These are phyloP conservation scores for Heterobasidion occidentale DNA, from an alignment of 1,284 basidiomycete genomes.

Conservation along the genomic window DNA sequence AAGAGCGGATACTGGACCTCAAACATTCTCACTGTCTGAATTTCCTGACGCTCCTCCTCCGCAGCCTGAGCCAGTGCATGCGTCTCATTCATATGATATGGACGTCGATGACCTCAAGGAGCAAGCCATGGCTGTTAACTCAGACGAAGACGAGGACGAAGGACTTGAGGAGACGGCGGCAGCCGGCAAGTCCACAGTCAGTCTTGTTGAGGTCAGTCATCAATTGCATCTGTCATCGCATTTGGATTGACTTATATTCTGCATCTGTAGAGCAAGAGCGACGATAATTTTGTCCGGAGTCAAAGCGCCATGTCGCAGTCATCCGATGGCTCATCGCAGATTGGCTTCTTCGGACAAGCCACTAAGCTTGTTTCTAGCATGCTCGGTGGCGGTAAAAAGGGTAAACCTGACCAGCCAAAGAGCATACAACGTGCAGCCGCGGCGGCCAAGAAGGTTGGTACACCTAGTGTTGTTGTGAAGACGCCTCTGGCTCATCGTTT, in stretches of 20 bases:
- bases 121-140: slow-evolving; percentile 24
- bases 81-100: neutral
- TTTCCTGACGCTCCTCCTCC: neutral
- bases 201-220: slow-evolving; percentile 36
- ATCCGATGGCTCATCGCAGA: slow-evolving; percentile 40
- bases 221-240: neutral
- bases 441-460: slow-evolving; percentile 75
- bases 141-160: slow-evolving; percentile 16
- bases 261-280: slow-evolving; percentile 2
- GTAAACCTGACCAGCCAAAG: slow-evolving; percentile 66
- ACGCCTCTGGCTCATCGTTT: neutral
- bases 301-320: slow-evolving; percentile 45
- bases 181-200: slow-evolving; percentile 29
- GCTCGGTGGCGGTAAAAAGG: slow-evolving; percentile 59
- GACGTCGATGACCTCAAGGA: neutral
- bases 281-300: slow-evolving; percentile 21
- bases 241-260: neutral
- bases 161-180: slow-evolving; percentile 25
- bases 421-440: slow-evolving; percentile 76
- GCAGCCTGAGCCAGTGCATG: slow-evolving; percentile 8
- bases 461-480: neutral
- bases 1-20: slow-evolving; percentile 12
- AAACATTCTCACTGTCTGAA: neutral
- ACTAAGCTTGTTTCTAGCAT: slow-evolving; percentile 57
- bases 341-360: slow-evolving; percentile 59